A percentile compares a stretch with the other conserved stretches of the same genome.
Evolutionary conservation across 495 filamentous ascomycete genomes (phyloP).

Genomic region (Bombardia bombarda): DNA sequence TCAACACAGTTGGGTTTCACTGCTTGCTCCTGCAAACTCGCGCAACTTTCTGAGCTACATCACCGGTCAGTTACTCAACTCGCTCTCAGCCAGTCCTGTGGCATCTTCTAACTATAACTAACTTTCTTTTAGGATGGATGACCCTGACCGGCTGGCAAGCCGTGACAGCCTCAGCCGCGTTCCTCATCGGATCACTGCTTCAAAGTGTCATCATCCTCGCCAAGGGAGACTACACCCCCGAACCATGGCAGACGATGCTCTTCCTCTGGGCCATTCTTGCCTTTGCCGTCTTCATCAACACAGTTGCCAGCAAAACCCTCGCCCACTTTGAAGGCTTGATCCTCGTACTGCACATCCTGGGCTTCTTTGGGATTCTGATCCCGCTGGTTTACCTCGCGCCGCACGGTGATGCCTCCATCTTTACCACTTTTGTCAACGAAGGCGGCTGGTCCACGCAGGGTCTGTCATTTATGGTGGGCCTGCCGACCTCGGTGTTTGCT

Average conservation of each 20-base stretch:
- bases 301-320: conserved; percentile 23
- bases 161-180: conserved; percentile 11
- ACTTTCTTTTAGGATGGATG: too few species aligned
- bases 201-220: conserved; percentile 38
- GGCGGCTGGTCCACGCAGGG: conserved; percentile 38
- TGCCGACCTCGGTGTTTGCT: conserved; percentile 8
- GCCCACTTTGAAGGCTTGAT: conserved; percentile 36
- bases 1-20: conserved; percentile 6
- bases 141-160: conserved; percentile 1
- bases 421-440: conserved; percentile 35
- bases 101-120: too few species aligned
- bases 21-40: background rate
- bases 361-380: conserved; percentile 43
- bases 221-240: conserved; percentile 21
- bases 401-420: conserved; percentile 20
- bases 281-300: conserved; percentile 35
- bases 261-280: conserved; percentile 29
- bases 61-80: too few species aligned
- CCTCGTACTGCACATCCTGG: conserved; percentile 36
- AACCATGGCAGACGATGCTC: conserved; percentile 32
- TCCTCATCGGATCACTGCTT: conserved; percentile 34
- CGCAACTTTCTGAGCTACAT: background rate
- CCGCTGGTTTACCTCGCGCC: conserved; percentile 26
- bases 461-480: conserved; percentile 23
- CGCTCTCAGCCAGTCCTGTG: too few species aligned